Evolutionary conservation across 805 yeast species (phyloP).

Genomic region (Yarrowia sp.): DNA sequence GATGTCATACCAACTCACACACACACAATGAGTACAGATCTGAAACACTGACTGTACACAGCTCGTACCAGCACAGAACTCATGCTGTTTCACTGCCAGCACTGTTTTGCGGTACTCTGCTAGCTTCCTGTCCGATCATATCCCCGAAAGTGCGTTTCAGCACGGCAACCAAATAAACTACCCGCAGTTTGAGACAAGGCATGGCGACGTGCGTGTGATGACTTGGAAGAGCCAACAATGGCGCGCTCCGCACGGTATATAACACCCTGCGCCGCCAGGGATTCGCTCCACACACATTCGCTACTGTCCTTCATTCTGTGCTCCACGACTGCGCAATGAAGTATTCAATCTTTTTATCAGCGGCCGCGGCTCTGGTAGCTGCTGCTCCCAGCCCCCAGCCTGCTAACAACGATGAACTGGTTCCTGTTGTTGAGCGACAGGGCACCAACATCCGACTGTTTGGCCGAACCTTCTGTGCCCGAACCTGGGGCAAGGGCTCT

Average conservation of each 20-base stretch:
- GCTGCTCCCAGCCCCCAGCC: constrained; percentile 31
- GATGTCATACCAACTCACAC: background rate
- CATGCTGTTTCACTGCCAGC: too few species aligned
- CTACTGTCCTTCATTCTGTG: constrained; percentile 33
- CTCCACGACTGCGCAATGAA: constrained; percentile 33
- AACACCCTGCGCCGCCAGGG: constrained; percentile 24
- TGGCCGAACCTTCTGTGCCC: constrained; percentile 15
- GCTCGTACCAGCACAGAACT: too few species aligned
- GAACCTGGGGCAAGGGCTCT: constrained; percentile 1
- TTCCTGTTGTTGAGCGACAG: constrained; percentile 35
- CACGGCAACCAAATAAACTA: constrained; percentile 22
- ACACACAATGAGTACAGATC: too few species aligned
- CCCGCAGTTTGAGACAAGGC: constrained; percentile 18
- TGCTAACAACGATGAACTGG: background rate
- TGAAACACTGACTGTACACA: too few species aligned
- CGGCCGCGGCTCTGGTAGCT: constrained; percentile 22
- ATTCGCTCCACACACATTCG: constrained; percentile 19
- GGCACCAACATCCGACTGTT: constrained; percentile 17
- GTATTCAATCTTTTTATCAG: constrained; percentile 28
- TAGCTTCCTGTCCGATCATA: too few species aligned
- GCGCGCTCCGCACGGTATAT: background rate
- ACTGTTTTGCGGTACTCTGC: too few species aligned
- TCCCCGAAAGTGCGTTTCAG: background rate
- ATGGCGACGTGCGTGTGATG: constrained; percentile 18
- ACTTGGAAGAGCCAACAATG: background rate